Evolutionary conservation across 257 asterid species (phyloP), one percentile per base, ranked within the genome.

Genomic region (Cynanchum wilfordii): DNA sequence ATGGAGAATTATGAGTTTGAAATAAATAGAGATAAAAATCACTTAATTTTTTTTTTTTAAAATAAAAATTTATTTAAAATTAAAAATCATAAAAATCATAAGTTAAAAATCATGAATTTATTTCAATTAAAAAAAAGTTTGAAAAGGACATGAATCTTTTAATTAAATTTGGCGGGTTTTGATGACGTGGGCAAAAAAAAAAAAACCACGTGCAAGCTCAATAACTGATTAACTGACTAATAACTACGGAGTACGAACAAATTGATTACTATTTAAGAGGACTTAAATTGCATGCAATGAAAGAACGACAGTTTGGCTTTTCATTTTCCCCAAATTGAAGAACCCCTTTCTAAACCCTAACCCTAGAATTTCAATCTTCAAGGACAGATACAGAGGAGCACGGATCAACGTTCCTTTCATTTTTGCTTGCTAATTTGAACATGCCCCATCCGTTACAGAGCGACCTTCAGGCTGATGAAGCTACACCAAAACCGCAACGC

Each of bases 401-500:
- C 10, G 1, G 10, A 7, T 63, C 44, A 19, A 2, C 20, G 2
- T 15, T 9, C 10, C n/a, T 15, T 9, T 6, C 10, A 40, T 40
- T 40, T 16, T 56, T 75, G 69, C 76, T 36, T 42, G 62, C 54
- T 62, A 52, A 52, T 10, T 19, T 70, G 50, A 74, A 74, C 67
- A 78, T 78, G 78, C 73, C 78, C 64, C 72, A 58, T 24, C 42
- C 64, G 17, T 42, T 69, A 42, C 82, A 29, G 38, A 38, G 29
- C 54, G 78, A 72, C n/a, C 38, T 50, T 69, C 75, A 66, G 11
- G 2, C 56, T 5, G 74, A 63, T 33, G 83, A 83, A 55, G 56
- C 89, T 67, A 60, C 84, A 20, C 79, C 69, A 17, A 84, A 79
- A 69, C 76, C 79, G 13, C 88, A 78, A 71, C 82, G 88, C 68